These are phyloP conservation scores for Leccinum subtestaceum DNA, from an alignment of 768 basidiomycete species.

Conservation along the genomic window DNA sequence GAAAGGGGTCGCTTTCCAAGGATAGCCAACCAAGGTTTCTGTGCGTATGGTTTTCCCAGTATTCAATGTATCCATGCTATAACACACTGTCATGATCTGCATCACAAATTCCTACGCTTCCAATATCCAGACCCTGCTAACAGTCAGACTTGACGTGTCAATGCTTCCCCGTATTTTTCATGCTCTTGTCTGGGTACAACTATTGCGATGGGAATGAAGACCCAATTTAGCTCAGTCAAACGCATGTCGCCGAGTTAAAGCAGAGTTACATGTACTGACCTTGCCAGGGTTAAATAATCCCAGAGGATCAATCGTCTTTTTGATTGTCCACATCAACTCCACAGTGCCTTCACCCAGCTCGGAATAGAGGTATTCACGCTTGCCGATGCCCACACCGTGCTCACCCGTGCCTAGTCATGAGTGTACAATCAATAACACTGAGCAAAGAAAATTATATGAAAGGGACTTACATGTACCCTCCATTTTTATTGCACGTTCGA, in stretches of 20 bases:
- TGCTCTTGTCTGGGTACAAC: conserved; percentile 24
- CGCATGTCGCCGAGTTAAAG: not conserved
- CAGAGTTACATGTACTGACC: conserved; percentile 37
- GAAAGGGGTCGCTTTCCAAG: conserved; percentile 83
- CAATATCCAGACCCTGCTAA: not conserved
- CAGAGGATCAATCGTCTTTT: conserved; percentile 68
- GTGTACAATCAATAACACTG: not conserved
- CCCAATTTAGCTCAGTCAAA: not conserved
- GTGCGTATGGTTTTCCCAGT: conserved; percentile 1
- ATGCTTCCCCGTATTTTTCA: conserved; percentile 12
- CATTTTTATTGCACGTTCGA: conserved; percentile 61
- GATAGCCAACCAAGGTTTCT: conserved; percentile 37
- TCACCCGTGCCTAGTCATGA: conserved; percentile 62
- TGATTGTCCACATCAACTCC: conserved; percentile 79
- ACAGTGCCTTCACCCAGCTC: conserved; percentile 86
- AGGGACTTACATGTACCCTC: conserved; percentile 65
- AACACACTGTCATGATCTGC: not conserved
- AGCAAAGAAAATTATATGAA: not conserved
- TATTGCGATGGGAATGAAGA: not conserved
- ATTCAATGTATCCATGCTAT: not conserved
- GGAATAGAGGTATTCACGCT: conserved; percentile 72
- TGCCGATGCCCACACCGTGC: conserved; percentile 86
- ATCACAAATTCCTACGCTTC: not conserved
- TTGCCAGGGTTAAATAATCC: conserved; percentile 85
- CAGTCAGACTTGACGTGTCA: not conserved